Evolutionary conservation across 495 filamentous ascomycete genomes (phyloP), one percentile per base, ranked within the genome.

Genomic region (Viridothelium virens): DNA sequence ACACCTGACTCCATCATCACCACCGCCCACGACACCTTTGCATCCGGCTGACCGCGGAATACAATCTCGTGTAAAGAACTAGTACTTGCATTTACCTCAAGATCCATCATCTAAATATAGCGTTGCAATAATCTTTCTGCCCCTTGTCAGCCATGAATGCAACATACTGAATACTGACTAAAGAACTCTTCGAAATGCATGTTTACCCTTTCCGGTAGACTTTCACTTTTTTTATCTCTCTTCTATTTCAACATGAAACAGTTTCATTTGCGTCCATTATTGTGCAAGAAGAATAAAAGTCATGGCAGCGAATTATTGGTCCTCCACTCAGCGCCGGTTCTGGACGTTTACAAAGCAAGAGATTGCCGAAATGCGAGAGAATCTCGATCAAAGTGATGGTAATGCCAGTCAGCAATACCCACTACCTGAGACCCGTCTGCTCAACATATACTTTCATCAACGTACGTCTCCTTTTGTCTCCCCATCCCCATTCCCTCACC

Each of bases 221-320:
- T 36, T 31, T 5, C n/a, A n/a, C n/a, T 59, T 4, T 4, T 33
- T 59, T 31, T 2, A 9, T 59, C 4, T 59, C 53, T 59, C 31
- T 59, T 59, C 14, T 59, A 31, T 14, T 59, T 53, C 25, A 59
- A 59, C 14, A 59, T 59, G 53, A 5, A 33, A 2, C n/a, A 14
- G 33, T 64, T 53, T 65, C 2, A 39, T 47, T 41, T 41, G 5
- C 6, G 14, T 59, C 36, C 31, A 33, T 6, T 36, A 31, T 2
- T 33, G 25, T n/a, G 33, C 31, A 33, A 59, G 6, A 33, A 36
- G 61, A 33, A 33, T 38, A 67, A 12, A 63, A 50, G 67, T 56
- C 53, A 98, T 98, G 94, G 92, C 94, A 63, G 90, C 93, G 71
- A 97, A 94, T 77, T 98, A 90, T 77, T 98, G 95, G 94, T 89